Percentiles rank a stretch among this genome's conserved stretches.
phyloP scores from a whole-genome alignment of 179 eudicot species.

The Pouteria campechiana region DNA sequence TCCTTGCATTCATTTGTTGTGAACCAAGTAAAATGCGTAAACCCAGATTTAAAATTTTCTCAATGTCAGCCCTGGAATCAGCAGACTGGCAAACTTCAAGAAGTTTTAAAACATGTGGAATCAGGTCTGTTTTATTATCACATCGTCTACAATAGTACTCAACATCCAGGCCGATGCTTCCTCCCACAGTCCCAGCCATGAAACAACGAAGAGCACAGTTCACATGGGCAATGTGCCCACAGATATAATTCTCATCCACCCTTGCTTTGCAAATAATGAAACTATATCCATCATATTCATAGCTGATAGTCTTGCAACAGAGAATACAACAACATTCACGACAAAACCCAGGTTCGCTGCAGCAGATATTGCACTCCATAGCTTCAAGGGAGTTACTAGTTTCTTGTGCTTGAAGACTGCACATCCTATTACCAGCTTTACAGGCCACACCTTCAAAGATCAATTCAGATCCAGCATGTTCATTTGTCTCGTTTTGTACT shows the following conservation, averaged over 20 bases:
- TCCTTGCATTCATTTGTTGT: constrained; percentile 36
- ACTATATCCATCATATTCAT: constrained; percentile 43
- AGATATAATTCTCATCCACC: constrained; percentile 28
- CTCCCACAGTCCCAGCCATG: constrained; percentile 95
- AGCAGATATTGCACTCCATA: constrained; percentile 73
- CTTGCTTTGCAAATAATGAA: constrained; percentile 66
- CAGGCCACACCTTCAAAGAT: constrained; percentile 26
- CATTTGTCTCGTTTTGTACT: constrained; percentile 19
- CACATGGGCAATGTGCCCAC: constrained; percentile 79
- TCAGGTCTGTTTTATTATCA: constrained; percentile 70
- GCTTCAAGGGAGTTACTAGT: constrained; percentile 14
- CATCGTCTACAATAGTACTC: constrained; percentile 88
- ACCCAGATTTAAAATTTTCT: constrained; percentile 44
- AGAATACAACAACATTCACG: constrained; percentile 88
- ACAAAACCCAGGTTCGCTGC: constrained; percentile 71
- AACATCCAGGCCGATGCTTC: constrained; percentile 72
- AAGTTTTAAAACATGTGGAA: constrained; percentile 44
- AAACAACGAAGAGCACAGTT: constrained; percentile 72
- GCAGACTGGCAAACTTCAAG: constrained; percentile 42
- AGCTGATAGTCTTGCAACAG: constrained; percentile 38
- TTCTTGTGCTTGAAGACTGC: constrained; percentile 48
- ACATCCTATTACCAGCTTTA: constrained; percentile 62
- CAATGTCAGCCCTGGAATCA: constrained; percentile 32
- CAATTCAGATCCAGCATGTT: constrained; percentile 24
- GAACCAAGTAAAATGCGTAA: constrained; percentile 54